phyloP scores from a whole-genome alignment of 2,329 filamentous ascomycete species.

The Venturia effusa region DNA sequence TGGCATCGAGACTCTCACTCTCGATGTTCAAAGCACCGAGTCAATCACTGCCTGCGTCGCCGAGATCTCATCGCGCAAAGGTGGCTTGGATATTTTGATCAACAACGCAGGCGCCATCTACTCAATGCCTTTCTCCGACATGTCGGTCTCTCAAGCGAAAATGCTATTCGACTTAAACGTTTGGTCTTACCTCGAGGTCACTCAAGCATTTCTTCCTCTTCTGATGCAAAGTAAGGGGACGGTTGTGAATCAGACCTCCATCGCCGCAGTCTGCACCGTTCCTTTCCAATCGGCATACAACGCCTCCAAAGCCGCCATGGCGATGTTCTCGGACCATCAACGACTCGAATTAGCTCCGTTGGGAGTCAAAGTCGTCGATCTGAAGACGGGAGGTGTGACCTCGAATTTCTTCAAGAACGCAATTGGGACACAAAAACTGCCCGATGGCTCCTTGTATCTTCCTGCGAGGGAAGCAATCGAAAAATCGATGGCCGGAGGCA shows the following conservation, averaged over 20 bases:
- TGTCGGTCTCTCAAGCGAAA: slow-evolving; percentile 21
- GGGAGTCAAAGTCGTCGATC: slow-evolving; percentile 17
- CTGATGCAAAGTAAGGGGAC: slow-evolving; percentile 19
- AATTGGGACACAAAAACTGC: background rate
- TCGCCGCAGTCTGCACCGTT: slow-evolving; percentile 19
- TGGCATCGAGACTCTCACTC: slow-evolving; percentile 19
- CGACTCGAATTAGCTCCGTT: slow-evolving; percentile 18
- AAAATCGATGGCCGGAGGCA: background rate
- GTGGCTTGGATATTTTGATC: slow-evolving; percentile 8
- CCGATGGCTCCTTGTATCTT: slow-evolving; percentile 7
- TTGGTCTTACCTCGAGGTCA: slow-evolving; percentile 23
- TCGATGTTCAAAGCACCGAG: slow-evolving; percentile 22
- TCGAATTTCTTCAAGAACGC: slow-evolving; percentile 11
- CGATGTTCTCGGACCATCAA: slow-evolving; percentile 19
- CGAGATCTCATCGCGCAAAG: background rate
- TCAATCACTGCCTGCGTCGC: slow-evolving; percentile 18
- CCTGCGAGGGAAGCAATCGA: slow-evolving; percentile 10
- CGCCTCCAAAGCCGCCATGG: slow-evolving; percentile 27
- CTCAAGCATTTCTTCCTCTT: slow-evolving; percentile 22
- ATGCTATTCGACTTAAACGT: slow-evolving; percentile 27
- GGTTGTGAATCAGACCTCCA: slow-evolving; percentile 29
- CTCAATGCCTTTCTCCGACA: slow-evolving; percentile 20
- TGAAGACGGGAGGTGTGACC: slow-evolving; percentile 16
- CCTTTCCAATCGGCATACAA: slow-evolving; percentile 21
- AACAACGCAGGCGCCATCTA: slow-evolving; percentile 15